Conservation (phyloP, 140 eudicot species). For the Oenanthe javanica region DNA sequence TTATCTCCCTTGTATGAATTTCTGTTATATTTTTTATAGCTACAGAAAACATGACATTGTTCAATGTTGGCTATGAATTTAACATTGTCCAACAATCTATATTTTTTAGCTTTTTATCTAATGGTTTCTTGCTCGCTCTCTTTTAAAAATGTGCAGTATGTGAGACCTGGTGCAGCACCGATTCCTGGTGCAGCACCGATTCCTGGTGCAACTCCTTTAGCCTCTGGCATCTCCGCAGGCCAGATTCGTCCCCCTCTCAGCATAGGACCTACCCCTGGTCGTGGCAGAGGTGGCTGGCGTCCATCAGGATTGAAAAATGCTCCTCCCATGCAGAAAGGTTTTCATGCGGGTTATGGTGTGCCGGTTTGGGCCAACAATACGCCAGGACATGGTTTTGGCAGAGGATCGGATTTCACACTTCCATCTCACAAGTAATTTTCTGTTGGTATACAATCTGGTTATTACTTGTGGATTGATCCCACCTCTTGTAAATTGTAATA, state of each 20-base stretch:
- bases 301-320: conserved; percentile 55
- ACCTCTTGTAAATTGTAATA: neutral
- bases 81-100: neutral
- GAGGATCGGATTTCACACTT: conserved; percentile 93
- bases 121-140: conserved; percentile 13
- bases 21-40: neutral
- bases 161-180: conserved; percentile 98
- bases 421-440: conserved; percentile 89
- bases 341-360: conserved; percentile 62
- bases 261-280: conserved; percentile 56
- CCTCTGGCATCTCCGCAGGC: conserved; percentile 56
- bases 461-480: neutral
- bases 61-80: neutral
- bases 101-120: neutral
- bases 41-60: neutral
- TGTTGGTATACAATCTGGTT: neutral
- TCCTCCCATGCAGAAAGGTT: conserved; percentile 65
- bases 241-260: conserved; percentile 80
- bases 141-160: conserved; percentile 60
- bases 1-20: neutral
- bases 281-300: conserved; percentile 98
- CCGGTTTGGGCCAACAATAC: conserved; percentile 67
- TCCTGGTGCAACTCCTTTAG: conserved; percentile 74
- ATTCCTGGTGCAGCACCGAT: conserved; percentile 92
- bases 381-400: conserved; percentile 79